phyloP scores from a whole-genome alignment of 2,329 filamentous ascomycete species.

The Bipolaris cookei region DNA sequence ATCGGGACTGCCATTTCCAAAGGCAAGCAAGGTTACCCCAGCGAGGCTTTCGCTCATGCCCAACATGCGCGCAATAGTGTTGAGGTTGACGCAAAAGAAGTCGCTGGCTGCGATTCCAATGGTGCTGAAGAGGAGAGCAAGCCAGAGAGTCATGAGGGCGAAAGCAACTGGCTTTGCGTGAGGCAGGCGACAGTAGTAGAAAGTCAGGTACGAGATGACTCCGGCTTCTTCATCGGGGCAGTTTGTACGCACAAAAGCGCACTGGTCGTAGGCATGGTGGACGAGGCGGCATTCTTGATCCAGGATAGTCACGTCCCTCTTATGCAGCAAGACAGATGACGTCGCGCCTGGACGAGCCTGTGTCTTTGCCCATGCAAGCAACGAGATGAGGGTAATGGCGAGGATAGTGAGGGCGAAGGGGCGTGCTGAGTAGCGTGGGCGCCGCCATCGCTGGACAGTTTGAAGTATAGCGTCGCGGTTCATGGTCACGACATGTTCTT shows the following conservation, averaged over 20 bases:
- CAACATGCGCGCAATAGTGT: slow-evolving; percentile 85
- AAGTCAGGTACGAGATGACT: slow-evolving; percentile 81
- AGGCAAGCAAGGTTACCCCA: slow-evolving; percentile 93
- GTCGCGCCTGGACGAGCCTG: slow-evolving; percentile 1
- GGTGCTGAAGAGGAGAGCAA: slow-evolving; percentile 89
- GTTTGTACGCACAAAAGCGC: slow-evolving; percentile 80
- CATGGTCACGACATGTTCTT: slow-evolving; percentile 36
- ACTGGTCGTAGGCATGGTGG: slow-evolving; percentile 77
- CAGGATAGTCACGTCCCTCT: slow-evolving; percentile 29
- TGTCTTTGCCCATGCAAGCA: slow-evolving; percentile 38
- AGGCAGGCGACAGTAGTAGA: slow-evolving; percentile 86
- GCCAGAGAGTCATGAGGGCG: slow-evolving; percentile 77
- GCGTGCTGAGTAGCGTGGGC: slow-evolving; percentile 45
- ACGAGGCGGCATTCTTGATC: slow-evolving; percentile 73
- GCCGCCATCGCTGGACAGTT: slow-evolving; percentile 34
- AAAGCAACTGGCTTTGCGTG: slow-evolving; percentile 79
- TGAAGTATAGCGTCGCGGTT: slow-evolving; percentile 25
- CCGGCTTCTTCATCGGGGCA: slow-evolving; percentile 91
- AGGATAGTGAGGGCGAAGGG: slow-evolving; percentile 46
- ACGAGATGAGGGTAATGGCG: slow-evolving; percentile 37
- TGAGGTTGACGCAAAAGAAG: slow-evolving; percentile 97
- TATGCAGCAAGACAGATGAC: slow-evolving; percentile 12
- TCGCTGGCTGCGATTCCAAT: slow-evolving; percentile 98
- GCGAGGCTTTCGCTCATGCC: slow-evolving; percentile 96
- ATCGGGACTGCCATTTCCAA: slow-evolving; percentile 97